These are phyloP conservation scores for Malus hybrid DNA, from an alignment of 331 rosid species.

Conservation along the genomic window DNA sequence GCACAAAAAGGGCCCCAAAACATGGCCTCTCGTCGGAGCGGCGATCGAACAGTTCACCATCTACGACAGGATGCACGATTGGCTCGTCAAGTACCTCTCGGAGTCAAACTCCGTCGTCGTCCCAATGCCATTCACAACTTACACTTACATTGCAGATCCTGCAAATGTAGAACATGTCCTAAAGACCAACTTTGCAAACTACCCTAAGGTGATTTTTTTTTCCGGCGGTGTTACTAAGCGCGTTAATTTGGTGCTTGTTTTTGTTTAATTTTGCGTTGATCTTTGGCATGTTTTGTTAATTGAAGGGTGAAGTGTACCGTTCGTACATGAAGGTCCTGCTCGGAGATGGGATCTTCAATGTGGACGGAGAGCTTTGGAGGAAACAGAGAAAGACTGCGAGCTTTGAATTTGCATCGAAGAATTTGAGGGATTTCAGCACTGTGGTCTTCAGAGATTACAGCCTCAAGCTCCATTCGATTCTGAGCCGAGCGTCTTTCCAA, in stretches of 20 bases:
- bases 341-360: conserved; percentile 90
- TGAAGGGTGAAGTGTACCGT: conserved; percentile 78
- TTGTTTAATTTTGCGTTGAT: neutral
- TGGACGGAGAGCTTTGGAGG: conserved; percentile 85
- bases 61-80: conserved; percentile 86
- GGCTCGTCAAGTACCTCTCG: conserved; percentile 65
- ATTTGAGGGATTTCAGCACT: conserved; percentile 78
- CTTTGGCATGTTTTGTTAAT: neutral
- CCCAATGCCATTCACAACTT: conserved; percentile 86
- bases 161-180: conserved; percentile 82
- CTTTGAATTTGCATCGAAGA: conserved; percentile 88
- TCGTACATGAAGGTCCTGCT: conserved; percentile 91
- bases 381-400: conserved; percentile 89
- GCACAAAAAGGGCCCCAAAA: conserved; percentile 69
- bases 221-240: neutral
- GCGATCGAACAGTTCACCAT: conserved; percentile 65
- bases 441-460: conserved; percentile 68
- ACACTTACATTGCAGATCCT: conserved; percentile 90
- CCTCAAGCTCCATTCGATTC: conserved; percentile 56
- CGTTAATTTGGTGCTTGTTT: neutral
- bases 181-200: conserved; percentile 78
- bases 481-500: conserved; percentile 24
- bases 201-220: conserved; percentile 56
- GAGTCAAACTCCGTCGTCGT: conserved; percentile 63
- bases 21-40: conserved; percentile 89